Percentiles rank a stretch among this genome's conserved stretches.
Conservation (phyloP, 2,329 filamentous ascomycete genomes). For the Monosporascus sp. region DNA sequence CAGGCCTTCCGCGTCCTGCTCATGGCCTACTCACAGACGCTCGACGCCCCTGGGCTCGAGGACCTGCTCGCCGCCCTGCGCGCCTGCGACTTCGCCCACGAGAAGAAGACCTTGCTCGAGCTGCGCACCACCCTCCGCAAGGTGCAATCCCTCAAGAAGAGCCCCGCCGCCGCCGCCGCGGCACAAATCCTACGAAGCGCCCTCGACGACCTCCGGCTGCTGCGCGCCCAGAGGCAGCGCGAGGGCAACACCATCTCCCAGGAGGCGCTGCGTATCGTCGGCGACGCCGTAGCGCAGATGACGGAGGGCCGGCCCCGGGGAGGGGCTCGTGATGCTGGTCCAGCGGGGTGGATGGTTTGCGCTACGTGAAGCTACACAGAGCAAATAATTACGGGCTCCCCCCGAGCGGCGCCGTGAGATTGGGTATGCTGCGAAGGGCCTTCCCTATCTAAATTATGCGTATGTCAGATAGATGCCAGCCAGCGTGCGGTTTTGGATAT, state of each 20-base stretch:
- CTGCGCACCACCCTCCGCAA: constrained; percentile 16
- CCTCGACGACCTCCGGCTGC: constrained; percentile 3
- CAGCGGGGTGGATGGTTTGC: neutral
- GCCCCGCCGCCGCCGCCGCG: constrained; percentile 2
- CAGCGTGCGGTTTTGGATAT: no score
- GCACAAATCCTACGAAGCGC: constrained; percentile 12
- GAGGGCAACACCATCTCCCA: constrained; percentile 15
- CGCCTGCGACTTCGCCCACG: constrained; percentile 13
- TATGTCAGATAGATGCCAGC: no score
- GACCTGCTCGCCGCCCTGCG: constrained; percentile 17
- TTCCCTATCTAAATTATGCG: no score
- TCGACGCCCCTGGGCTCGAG: constrained; percentile 15
- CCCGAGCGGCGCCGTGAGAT: no score
- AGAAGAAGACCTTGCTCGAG: constrained; percentile 14
- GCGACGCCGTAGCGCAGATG: constrained; percentile 16
- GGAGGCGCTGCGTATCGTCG: constrained; percentile 21
- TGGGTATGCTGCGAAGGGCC: no score
- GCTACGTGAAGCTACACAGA: no score
- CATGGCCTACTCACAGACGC: constrained; percentile 16
- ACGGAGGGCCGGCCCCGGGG: neutral
- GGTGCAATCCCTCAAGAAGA: constrained; percentile 7
- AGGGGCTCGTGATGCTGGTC: neutral
- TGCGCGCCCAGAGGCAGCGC: constrained; percentile 9
- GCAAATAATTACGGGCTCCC: no score
- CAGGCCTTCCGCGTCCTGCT: constrained; percentile 17